Evolutionary conservation across 768 basidiomycete species (phyloP), one percentile per base, ranked within the genome.

Genomic region (Crucibulum laeve): DNA sequence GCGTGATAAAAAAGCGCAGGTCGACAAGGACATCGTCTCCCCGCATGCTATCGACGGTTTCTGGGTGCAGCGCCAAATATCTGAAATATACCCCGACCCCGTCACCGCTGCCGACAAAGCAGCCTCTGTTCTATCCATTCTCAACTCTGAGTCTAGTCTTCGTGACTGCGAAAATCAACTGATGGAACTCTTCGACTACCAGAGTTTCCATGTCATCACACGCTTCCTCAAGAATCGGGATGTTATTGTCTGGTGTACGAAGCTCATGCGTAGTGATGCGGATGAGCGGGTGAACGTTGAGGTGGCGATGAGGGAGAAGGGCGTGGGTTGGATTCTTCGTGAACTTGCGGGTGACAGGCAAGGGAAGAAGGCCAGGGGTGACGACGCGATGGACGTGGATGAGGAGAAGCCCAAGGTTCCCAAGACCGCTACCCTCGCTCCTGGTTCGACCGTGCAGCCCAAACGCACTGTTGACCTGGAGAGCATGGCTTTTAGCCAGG

Each of bases 301-400:
- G 64, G 95, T 98, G 3, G 91, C 91, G 0, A 99, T 99, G 96
- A 76, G 95, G 35, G 95, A 98, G 70, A 95, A 91, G 65, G 92
- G 91, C 11, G 79, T 94, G 7, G 94, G 91, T 0, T 98, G 93
- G 93, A 97, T 99, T 60, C 59, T 95, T 41, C 79, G 89, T 43
- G 91, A 92, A 48, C 73, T 98, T 3, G 75, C 82, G 3, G 92
- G 94, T 2, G 92, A 91, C 53, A 72, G 90, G 3, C 81, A 84
- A 49, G 67, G 76, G 3, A 82, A 80, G 56, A 60, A 65, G 45
- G 60, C 58, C 36, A 59, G 65, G 45, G 60, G 59, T 36, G 61
- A 56, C 25, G 83, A 87, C 37, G 80, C 80, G 1, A 92, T 92
- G 82, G 87, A 91, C 42, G 81, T 91, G 19, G 88, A 94, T 56